These are phyloP conservation scores for Millerozyma acaciae DNA, from an alignment of 805 yeast genomes.

Conservation along the genomic window DNA sequence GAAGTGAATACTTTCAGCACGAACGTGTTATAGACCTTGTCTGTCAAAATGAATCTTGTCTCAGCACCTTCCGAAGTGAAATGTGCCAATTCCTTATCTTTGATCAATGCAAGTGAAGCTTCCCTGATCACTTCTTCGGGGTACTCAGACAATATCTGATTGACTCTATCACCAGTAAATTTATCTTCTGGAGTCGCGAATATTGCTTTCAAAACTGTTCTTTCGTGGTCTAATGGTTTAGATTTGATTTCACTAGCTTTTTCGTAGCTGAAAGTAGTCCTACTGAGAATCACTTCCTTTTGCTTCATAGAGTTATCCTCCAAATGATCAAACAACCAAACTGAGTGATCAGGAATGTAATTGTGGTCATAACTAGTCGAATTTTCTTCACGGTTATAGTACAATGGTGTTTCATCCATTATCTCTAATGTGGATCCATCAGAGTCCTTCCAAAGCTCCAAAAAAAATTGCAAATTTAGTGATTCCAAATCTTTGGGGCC, in stretches of 20 bases:
- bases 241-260: slow-evolving; percentile 8
- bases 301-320: slow-evolving; percentile 67
- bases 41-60: slow-evolving; percentile 55
- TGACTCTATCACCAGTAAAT: slow-evolving; percentile 46
- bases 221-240: slow-evolving; percentile 29
- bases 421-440: slow-evolving; percentile 34
- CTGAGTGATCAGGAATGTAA: slow-evolving; percentile 8
- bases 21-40: slow-evolving; percentile 41
- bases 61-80: slow-evolving; percentile 35
- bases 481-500: slow-evolving; percentile 47
- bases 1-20: slow-evolving; percentile 33
- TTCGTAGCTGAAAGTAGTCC: slow-evolving; percentile 41
- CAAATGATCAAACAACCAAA: slow-evolving; percentile 38
- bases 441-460: slow-evolving; percentile 62
- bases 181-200: slow-evolving; percentile 50
- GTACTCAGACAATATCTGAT: slow-evolving; percentile 39
- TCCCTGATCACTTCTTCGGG: slow-evolving; percentile 46
- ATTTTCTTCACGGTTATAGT: slow-evolving; percentile 44
- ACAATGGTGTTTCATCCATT: slow-evolving; percentile 36
- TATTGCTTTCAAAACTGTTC: slow-evolving; percentile 49
- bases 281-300: slow-evolving; percentile 53
- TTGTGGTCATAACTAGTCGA: slow-evolving; percentile 34
- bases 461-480: slow-evolving; percentile 48
- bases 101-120: slow-evolving; percentile 50
- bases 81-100: slow-evolving; percentile 52